Evolutionary conservation across 2,329 filamentous ascomycete species (phyloP), one percentile per base, ranked within the genome.

Genomic region (Aspergillus sojae): DNA sequence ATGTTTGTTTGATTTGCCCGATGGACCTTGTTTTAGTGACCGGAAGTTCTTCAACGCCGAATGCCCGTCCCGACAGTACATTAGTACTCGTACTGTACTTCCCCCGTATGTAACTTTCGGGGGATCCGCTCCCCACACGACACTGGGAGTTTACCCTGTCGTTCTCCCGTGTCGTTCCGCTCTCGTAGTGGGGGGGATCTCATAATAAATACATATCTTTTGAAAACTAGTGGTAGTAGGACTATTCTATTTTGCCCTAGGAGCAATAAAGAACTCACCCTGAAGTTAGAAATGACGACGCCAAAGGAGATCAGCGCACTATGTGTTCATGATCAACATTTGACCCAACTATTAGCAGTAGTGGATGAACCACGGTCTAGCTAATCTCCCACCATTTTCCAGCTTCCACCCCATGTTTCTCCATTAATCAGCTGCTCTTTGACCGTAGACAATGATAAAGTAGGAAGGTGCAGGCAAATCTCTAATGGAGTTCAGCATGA

Each of bases 11-110:
- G 14, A 36, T 36, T 53, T 53, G 12, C 14, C 28, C 9, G 28
- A 16, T 52, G 34, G 26, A 48, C 21, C 16, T 16, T 16, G 32
- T n/a, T 34, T 23, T 48, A 57, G 21, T 66, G 50, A 23, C 54
- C 67, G 64, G 67, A 65, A 61, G 67, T 68, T 69, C 66, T 60
- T 62, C 64, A 64, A 58, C 57, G 65, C 67, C 67, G 67, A 69
- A 66, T 59, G 59, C 46, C 66, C 65, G 61, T 58, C 39, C 52
- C 58, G 34, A 36, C 14, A 36, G 34, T 12, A 34, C 32, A 34
- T 5, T 28, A 28, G 26, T 28, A 28, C 26, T 28, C 26, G 30
- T 57, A 36, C 34, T 16, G 39, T 28, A 48, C 45, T 16, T 26
- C 23, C 21, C 11, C 21, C 4, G 21, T 46, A 46, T 14, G 43